Base-by-base conservation (phyloP, 1,139 yeast species). In the Pneumocystis wakefieldiae region DNA sequence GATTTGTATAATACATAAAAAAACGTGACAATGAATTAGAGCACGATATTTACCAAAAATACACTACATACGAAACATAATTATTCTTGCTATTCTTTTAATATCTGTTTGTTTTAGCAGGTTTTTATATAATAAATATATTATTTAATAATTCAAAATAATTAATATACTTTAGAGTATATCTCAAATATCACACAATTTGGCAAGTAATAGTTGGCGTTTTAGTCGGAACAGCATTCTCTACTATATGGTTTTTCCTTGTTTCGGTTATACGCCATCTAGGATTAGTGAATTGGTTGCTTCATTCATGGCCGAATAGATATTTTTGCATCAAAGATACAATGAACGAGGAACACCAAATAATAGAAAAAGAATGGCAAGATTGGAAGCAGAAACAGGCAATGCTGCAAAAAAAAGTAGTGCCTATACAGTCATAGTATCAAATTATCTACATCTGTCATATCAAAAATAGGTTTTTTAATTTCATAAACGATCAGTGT, bases 161-260 rank as follows among this genome's bases (percentile, higher is more conserved):
- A 4, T 41, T 17, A 41, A 7, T 41, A 17, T 41, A 17, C 24
- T 48, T 24, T 24, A 77, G 98, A 64, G 86, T 87, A 24, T 86
- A 89, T 73, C 76, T 92, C 65, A 78, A 80, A 66, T 92, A 92
- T 73, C 98, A 92, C 73, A 81, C 88, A 32, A 66, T 76, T 37
- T 77, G 76, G 57, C 98, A 92, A 73, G 95, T 91, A 0, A 63
- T 80, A 14, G 87, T 86, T 12, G 98, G 98, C 0, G 76, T 81
- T 2, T 70, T 80, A 29, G 73, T 86, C 15, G 98, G 97, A 0
- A 69, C 76, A 0, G 70, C 79, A 0, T 72, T 83, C 24, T 95
- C 95, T 0, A 69, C 81, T 12, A 67, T 73, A 0, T 90, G 86
- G 77, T 87, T 48, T 48, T 48, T 48, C 28, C 83, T 70, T 68